A percentile compares a stretch with the other conserved stretches of the same genome.
Evolutionary conservation across 2,329 filamentous ascomycete genomes (phyloP).

Genomic region (Ustulina deusta): DNA sequence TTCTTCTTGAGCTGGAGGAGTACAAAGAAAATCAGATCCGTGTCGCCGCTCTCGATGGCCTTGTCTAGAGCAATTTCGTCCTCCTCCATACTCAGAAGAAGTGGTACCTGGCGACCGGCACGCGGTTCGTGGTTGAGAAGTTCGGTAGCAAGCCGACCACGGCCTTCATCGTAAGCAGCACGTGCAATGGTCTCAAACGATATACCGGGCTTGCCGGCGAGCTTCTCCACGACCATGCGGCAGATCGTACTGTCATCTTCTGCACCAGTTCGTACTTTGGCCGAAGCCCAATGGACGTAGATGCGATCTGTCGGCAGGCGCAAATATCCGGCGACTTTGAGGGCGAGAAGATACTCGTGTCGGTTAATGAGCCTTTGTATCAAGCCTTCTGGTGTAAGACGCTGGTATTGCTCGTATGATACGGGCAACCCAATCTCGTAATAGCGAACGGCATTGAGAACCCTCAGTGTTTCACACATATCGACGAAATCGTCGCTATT

Average conservation of each 20-base stretch:
- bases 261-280: slow-evolving; percentile 87
- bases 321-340: slow-evolving; percentile 89
- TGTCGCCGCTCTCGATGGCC: slow-evolving; percentile 94
- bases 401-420: slow-evolving; percentile 93
- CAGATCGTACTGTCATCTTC: slow-evolving; percentile 92
- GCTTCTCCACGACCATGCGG: slow-evolving; percentile 83
- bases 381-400: slow-evolving; percentile 89
- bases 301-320: slow-evolving; percentile 88
- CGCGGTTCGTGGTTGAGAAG: slow-evolving; percentile 93
- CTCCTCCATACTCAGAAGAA: slow-evolving; percentile 94
- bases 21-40: slow-evolving; percentile 91
- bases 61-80: slow-evolving; percentile 96
- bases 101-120: slow-evolving; percentile 93
- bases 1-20: slow-evolving; percentile 90
- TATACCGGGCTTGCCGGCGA: slow-evolving; percentile 89
- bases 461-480: slow-evolving; percentile 93
- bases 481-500: slow-evolving; percentile 99
- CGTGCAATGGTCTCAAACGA: slow-evolving; percentile 95
- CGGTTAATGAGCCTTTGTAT: slow-evolving; percentile 87
- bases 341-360: slow-evolving; percentile 89
- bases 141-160: slow-evolving; percentile 87
- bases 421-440: slow-evolving; percentile 91
- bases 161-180: slow-evolving; percentile 93
- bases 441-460: slow-evolving; percentile 91
- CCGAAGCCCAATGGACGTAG: slow-evolving; percentile 96